These are phyloP conservation scores for Scheffersomyces insectosa DNA, from an alignment of 1,139 yeast genomes.

Conservation along the genomic window DNA sequence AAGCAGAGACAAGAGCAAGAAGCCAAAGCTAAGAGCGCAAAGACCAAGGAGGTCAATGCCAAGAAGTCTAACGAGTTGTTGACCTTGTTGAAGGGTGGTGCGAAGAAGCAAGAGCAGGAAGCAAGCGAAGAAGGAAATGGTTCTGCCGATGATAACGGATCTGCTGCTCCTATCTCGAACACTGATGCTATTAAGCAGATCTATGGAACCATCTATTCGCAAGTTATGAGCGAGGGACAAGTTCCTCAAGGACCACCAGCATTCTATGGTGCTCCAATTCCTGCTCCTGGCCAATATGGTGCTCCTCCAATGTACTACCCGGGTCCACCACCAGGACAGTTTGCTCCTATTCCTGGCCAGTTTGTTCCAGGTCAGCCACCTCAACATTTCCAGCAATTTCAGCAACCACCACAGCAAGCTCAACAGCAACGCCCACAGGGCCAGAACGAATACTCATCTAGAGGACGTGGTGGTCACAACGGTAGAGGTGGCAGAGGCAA, in stretches of 20 bases:
- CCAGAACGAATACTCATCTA: constrained; percentile 11
- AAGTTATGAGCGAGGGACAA: constrained; percentile 43
- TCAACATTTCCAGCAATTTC: constrained; percentile 13
- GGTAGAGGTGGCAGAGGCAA: constrained; percentile 28
- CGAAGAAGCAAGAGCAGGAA: constrained; percentile 4
- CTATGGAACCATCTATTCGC: constrained; percentile 49
- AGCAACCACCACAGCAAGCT: constrained; percentile 9
- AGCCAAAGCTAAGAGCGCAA: constrained; percentile 7
- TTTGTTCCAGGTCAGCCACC: constrained; percentile 21
- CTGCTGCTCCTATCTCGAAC: constrained; percentile 17
- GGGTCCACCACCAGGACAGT: background rate
- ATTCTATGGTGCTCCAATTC: constrained; percentile 13
- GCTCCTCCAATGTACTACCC: constrained; percentile 5
- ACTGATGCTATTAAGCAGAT: constrained; percentile 49
- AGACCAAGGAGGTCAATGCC: constrained; percentile 9
- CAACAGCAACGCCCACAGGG: constrained; percentile 8
- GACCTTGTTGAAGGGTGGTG: constrained; percentile 28
- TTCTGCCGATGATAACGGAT: constrained; percentile 19
- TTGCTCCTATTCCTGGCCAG: constrained; percentile 17
- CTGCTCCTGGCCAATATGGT: constrained; percentile 13
- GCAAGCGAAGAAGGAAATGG: constrained; percentile 11
- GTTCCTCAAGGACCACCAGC: constrained; percentile 13
- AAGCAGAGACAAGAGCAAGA: constrained; percentile 13
- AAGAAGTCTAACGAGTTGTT: constrained; percentile 24
- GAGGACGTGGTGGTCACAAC: constrained; percentile 24